phyloP scores from a whole-genome alignment of 768 basidiomycete genomes.

The Lactarius psammicola region DNA sequence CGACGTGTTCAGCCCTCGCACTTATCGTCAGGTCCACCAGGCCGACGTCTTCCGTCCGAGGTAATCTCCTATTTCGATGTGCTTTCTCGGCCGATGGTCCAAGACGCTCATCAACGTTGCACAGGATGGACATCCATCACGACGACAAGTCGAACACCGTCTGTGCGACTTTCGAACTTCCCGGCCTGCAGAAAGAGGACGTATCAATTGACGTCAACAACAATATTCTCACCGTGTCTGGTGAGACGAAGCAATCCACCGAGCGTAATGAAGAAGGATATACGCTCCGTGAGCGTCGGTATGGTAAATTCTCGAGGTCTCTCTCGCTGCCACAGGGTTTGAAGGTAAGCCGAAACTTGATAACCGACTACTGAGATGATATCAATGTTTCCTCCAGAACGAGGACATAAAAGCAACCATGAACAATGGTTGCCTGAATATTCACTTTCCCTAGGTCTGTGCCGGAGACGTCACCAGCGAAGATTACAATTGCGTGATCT shows the following conservation, averaged over 20 bases:
- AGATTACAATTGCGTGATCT: slow-evolving; percentile 19
- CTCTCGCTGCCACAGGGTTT: slow-evolving; percentile 29
- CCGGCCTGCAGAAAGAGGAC: slow-evolving; percentile 51
- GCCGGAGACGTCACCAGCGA: slow-evolving; percentile 15
- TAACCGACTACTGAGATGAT: neutral
- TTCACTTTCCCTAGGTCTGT: slow-evolving; percentile 33
- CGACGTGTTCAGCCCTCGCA: slow-evolving; percentile 37
- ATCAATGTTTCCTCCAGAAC: slow-evolving; percentile 20
- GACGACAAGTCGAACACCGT: slow-evolving; percentile 46
- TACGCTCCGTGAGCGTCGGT: slow-evolving; percentile 36
- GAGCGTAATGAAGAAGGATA: slow-evolving; percentile 40
- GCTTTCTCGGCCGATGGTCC: neutral
- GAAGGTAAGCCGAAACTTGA: slow-evolving; percentile 24
- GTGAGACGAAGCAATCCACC: slow-evolving; percentile 41
- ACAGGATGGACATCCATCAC: slow-evolving; percentile 58
- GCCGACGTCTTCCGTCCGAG: slow-evolving; percentile 21
- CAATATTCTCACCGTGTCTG: slow-evolving; percentile 50
- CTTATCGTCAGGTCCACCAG: slow-evolving; percentile 20
- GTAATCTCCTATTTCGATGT: neutral
- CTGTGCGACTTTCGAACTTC: slow-evolving; percentile 57
- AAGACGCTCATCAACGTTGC: neutral
- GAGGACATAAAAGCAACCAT: slow-evolving; percentile 36
- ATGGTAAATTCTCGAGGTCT: slow-evolving; percentile 35
- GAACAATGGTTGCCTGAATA: slow-evolving; percentile 34
- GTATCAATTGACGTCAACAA: slow-evolving; percentile 52